A percentile compares a stretch with the other conserved stretches of the same genome.
phyloP scores from a whole-genome alignment of 192 early-diverging fungal species.

The Rhizoclosmatium globosum region DNA sequence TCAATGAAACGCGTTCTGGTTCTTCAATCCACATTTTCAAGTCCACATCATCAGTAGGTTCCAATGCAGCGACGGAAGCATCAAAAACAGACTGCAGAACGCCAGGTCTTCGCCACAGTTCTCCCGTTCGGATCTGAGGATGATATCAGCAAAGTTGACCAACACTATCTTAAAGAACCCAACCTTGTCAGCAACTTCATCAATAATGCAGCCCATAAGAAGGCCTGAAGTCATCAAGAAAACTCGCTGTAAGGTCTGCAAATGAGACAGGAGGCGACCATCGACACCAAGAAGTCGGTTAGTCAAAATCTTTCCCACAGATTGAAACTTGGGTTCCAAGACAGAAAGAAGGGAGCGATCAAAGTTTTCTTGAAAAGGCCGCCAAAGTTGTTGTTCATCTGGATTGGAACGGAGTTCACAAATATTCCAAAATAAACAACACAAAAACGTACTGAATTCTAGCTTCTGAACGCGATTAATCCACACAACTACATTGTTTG shows the following conservation, averaged over 20 bases:
- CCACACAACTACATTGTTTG: background rate
- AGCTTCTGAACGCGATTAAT: background rate
- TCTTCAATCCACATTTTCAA: conserved; percentile 10
- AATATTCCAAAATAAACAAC: conserved; percentile 11
- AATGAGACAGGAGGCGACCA: conserved; percentile 16
- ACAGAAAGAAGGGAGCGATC: background rate
- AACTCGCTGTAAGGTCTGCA: conserved; percentile 20
- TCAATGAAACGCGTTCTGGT: conserved; percentile 9
- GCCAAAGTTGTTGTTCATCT: conserved; percentile 28
- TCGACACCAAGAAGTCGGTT: background rate
- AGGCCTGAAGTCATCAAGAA: conserved; percentile 33
- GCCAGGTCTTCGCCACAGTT: conserved; percentile 22
- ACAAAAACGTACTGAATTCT: conserved; percentile 3
- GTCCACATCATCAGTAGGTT: background rate
- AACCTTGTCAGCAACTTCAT: conserved; percentile 23
- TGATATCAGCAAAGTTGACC: background rate
- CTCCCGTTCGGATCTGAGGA: conserved; percentile 19
- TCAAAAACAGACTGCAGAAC: conserved; percentile 22
- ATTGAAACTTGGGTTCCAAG: conserved; percentile 11
- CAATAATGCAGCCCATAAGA: conserved; percentile 12
- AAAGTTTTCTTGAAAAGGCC: conserved; percentile 19
- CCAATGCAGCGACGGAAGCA: conserved; percentile 16
- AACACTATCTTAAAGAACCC: background rate
- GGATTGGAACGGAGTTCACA: background rate
- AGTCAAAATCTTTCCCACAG: conserved; percentile 3